Conservation (phyloP, 352 stramenopile genomes). For the Aphanomyces euteiches region DNA sequence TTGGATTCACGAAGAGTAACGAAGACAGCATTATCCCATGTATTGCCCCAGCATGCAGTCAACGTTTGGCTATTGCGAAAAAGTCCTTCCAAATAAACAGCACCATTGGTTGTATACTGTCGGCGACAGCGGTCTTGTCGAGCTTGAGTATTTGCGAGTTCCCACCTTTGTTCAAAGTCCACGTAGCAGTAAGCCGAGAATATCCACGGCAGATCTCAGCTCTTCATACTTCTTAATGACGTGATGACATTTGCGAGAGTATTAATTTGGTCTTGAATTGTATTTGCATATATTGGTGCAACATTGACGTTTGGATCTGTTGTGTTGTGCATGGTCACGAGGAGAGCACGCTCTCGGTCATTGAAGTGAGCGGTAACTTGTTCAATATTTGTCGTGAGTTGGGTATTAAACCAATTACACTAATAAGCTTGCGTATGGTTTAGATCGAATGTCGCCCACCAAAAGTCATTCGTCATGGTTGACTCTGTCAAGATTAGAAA, state of each 20-base stretch:
- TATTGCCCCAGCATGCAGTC: background rate
- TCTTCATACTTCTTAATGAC: background rate
- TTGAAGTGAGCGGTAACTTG: background rate
- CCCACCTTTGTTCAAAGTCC: slow-evolving; percentile 21
- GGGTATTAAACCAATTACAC: background rate
- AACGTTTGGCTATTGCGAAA: background rate
- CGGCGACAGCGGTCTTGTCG: slow-evolving; percentile 5
- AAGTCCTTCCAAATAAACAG: background rate
- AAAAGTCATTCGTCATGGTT: slow-evolving; percentile 26
- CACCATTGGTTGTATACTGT: background rate
- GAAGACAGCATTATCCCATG: background rate
- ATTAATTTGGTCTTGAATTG: slow-evolving; percentile 22
- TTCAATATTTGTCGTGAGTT: background rate
- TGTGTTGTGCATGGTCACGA: background rate
- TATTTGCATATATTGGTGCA: slow-evolving; percentile 1
- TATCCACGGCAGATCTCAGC: slow-evolving; percentile 11
- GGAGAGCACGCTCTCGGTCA: background rate
- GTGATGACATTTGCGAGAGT: background rate
- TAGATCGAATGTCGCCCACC: slow-evolving; percentile 11
- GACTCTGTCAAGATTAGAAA: background rate
- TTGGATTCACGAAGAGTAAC: background rate
- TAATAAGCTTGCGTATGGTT: background rate
- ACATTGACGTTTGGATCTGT: background rate
- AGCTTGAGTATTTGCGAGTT: slow-evolving; percentile 2
- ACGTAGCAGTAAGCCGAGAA: background rate